Evolutionary conservation across 2,329 filamentous ascomycete species (phyloP), one percentile per base, ranked within the genome.

Genomic region (Penicillium sp.): DNA sequence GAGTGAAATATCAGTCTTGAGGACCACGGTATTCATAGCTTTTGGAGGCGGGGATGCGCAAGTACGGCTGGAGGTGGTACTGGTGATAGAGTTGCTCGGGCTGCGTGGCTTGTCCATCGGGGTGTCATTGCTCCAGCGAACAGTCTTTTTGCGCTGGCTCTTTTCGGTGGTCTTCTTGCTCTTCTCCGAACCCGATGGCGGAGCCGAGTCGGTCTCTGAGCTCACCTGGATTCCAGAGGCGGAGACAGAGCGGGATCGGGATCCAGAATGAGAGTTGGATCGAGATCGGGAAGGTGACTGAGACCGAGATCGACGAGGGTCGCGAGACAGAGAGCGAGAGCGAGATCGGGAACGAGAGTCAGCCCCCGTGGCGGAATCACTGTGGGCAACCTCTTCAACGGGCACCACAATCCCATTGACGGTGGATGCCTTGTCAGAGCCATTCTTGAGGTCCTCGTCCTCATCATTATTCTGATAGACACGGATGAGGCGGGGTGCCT

Each of bases 401-500:
- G 51, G 31, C 15, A 31, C 28, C 10, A 20, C n/a, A 38, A 41
- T 15, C 15, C 14, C 25, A 14, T 25, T 45, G 10, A 20, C 28
- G 12, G 10, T 25, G 41, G 39, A 34, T n/a, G 42, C 12, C 12
- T 37, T 45, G n/a, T 47, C 25, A 17, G n/a, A 25, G 7, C 17
- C 14, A 34, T 25, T 10, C 20, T 25, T 45, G 41, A 34, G n/a
- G 28, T 22, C 15, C 10, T 45, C 22, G 7, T 54, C 38, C 6
- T 55, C 53, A 34, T 42, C 15, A 22, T 56, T 41, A 11, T 28
- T 22, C 12, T 48, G 34, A 31, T 56, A 42, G 31, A 59, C 47
- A 45, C 53, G 47, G 20, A 59, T 45, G 45, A 59, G 35, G 17
- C 54, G 43, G 12, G 58, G 58, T 15, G 56, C 49, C n/a, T 57